Base-by-base conservation (phyloP, 352 stramenopile species). In the Pilasporangium apinafurcum region DNA sequence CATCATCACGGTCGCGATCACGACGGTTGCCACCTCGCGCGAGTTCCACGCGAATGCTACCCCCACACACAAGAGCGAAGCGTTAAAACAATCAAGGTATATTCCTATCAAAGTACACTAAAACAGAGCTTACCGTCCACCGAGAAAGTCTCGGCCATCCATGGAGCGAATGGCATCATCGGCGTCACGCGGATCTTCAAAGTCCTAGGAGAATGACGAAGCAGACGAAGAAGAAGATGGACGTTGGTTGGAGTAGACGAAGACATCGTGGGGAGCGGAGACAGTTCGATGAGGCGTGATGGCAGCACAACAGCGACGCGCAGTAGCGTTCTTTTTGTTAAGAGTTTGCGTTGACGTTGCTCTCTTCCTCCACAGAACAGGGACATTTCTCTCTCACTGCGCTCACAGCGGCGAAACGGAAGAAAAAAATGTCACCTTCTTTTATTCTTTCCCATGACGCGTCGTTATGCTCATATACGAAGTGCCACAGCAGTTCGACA, bases 121-220 rank as follows among this genome's bases (percentile, higher is more conserved):
- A 16, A 3, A 32, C 31, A 37, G 5, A 44, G 2, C 59, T 48
- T 65, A 92, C 79, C 78, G 69, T 69, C 79, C 81, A 52, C 81
- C 81, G 43, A 93, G 71, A 62, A 91, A 88, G 55, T 93, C 81
- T 24, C 74, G 77, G 40, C 78, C 78, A 51, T 93, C 78, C 78
- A 93, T 91, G 17, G 72, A 83, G 57, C 75, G 77, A 61, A 93
- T 93, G 34, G 81, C 73, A 48, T 93, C 81, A 36, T 93, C 81
- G 43, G 81, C 81, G 50, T 93, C 81, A 54, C 81, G 78, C 46
- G 81, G 81, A 71, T 93, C 81, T 75, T 93, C 81, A 39, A 91
- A 93, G 62, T 93, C 81, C 81, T 93, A 82, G 45, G 62, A 69
- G 56, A 68, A 70, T 48, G 59, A 64, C 57, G 64, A 61, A 64